Evolutionary conservation across 495 filamentous ascomycete species (phyloP).

Genomic region (Aspergillus egyptiacus): DNA sequence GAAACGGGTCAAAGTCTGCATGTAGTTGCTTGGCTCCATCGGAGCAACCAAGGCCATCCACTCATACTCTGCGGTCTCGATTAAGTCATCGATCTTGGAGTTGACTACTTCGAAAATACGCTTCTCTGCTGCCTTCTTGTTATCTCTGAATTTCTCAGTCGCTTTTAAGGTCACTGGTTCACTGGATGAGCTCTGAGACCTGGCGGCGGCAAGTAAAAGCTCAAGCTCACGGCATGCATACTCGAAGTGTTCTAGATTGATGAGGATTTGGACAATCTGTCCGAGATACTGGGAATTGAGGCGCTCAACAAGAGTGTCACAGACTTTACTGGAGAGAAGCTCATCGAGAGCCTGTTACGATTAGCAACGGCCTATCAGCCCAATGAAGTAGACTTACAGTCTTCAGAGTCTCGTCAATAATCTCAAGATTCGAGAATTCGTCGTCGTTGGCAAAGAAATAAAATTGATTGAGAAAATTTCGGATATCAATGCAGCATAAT

Average conservation of each 20-base stretch:
- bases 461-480: slow-evolving; percentile 93
- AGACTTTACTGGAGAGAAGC: slow-evolving; percentile 84
- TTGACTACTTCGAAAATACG: slow-evolving; percentile 98
- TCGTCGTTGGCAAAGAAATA: slow-evolving; percentile 94
- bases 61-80: slow-evolving; percentile 94
- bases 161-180: slow-evolving; percentile 70
- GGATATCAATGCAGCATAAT: slow-evolving; percentile 93
- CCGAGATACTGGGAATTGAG: slow-evolving; percentile 89
- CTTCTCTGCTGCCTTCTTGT: slow-evolving; percentile 95
- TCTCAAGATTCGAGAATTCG: slow-evolving; percentile 77
- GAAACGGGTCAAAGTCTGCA: slow-evolving; percentile 86
- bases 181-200: slow-evolving; percentile 66
- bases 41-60: slow-evolving; percentile 68
- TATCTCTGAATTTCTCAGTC: slow-evolving; percentile 75
- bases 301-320: slow-evolving; percentile 79
- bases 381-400: slow-evolving; percentile 42
- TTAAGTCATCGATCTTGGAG: slow-evolving; percentile 95
- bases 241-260: slow-evolving; percentile 96
- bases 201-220: slow-evolving; percentile 69
- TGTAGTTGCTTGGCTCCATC: slow-evolving; percentile 78
- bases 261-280: slow-evolving; percentile 96
- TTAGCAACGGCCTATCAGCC: slow-evolving; percentile 11
- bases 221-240: slow-evolving; percentile 84
- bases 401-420: slow-evolving; percentile 84
- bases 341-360: slow-evolving; percentile 66